A percentile compares a stretch with the other conserved stretches of the same genome.
Evolutionary conservation across 148 eudicot species (phyloP).

Genomic region (Linanthus parryae): DNA sequence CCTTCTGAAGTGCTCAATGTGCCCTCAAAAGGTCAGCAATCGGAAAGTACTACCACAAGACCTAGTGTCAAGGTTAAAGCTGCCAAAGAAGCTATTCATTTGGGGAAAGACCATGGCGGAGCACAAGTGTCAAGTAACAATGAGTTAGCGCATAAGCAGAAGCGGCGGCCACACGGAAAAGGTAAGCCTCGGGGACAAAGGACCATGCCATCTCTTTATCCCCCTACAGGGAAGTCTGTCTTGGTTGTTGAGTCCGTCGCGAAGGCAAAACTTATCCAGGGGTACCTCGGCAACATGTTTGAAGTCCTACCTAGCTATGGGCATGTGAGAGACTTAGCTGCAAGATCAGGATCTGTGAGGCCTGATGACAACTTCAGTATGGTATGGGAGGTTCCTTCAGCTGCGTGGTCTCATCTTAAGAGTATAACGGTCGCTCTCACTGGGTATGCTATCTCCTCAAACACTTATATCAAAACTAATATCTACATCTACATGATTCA

Average conservation of each 20-base stretch:
- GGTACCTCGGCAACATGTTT: constrained; percentile 85
- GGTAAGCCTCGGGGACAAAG: constrained; percentile 31
- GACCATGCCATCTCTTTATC: constrained; percentile 44
- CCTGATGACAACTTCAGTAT: constrained; percentile 88
- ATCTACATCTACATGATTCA: too few species aligned
- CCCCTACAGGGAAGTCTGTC: constrained; percentile 73
- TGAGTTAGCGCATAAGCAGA: constrained; percentile 19
- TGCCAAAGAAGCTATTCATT: constrained; percentile 18
- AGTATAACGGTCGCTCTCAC: constrained; percentile 78
- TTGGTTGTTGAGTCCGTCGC: constrained; percentile 80
- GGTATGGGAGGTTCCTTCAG: constrained; percentile 94
- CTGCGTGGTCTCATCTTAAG: constrained; percentile 93
- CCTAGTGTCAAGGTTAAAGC: constrained; percentile 30
- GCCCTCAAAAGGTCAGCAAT: constrained; percentile 19
- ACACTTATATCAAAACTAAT: too few species aligned
- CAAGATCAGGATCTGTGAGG: constrained; percentile 83
- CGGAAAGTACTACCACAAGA: constrained; percentile 26
- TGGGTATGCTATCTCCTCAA: constrained; percentile 55
- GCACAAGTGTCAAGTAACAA: constrained; percentile 17
- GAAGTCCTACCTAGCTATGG: constrained; percentile 95
- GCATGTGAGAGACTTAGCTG: constrained; percentile 92
- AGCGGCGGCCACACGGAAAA: constrained; percentile 18
- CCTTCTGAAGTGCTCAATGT: constrained; percentile 24
- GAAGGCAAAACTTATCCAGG: constrained; percentile 89
- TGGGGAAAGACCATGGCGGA: constrained; percentile 20